These are phyloP conservation scores for Aspergillus cejpii DNA, from an alignment of 2,329 filamentous ascomycete species.

Conservation along the genomic window DNA sequence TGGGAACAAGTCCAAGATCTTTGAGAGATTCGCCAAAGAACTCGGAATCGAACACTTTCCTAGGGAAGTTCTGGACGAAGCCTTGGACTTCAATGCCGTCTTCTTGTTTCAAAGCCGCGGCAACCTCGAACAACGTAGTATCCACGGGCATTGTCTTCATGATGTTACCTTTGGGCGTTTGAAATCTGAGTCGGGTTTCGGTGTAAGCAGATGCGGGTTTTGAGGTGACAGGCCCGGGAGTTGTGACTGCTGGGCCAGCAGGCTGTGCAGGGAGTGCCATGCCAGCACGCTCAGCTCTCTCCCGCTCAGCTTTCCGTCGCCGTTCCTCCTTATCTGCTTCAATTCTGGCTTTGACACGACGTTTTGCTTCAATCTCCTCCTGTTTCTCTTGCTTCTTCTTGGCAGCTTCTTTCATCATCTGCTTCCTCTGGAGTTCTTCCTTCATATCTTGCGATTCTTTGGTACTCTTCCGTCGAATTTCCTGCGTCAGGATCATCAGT, in stretches of 20 bases:
- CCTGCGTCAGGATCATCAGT: slow-evolving; percentile 28
- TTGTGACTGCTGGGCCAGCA: slow-evolving; percentile 39
- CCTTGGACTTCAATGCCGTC: slow-evolving; percentile 62
- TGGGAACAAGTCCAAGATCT: slow-evolving; percentile 84
- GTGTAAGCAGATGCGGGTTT: slow-evolving; percentile 66
- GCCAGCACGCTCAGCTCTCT: slow-evolving; percentile 83
- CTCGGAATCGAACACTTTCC: slow-evolving; percentile 65
- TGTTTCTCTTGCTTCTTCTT: slow-evolving; percentile 82
- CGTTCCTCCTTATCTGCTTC: slow-evolving; percentile 90
- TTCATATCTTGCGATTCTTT: slow-evolving; percentile 83
- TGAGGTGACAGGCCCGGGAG: slow-evolving; percentile 45
- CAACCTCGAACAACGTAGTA: slow-evolving; percentile 89
- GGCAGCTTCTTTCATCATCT: slow-evolving; percentile 85
- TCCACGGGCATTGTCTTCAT: slow-evolving; percentile 84
- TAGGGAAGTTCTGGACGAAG: slow-evolving; percentile 82
- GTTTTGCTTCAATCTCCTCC: slow-evolving; percentile 78
- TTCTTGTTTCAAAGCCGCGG: slow-evolving; percentile 65
- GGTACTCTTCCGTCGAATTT: slow-evolving; percentile 77
- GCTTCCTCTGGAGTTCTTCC: slow-evolving; percentile 79
- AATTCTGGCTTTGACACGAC: slow-evolving; percentile 85
- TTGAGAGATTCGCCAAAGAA: slow-evolving; percentile 89
- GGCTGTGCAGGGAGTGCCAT: slow-evolving; percentile 48
- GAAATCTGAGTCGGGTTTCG: slow-evolving; percentile 74
- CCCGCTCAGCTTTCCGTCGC: slow-evolving; percentile 72
- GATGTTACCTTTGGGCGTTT: slow-evolving; percentile 67